Evolutionary conservation across 441 rosid genomes (phyloP), one percentile per base, ranked within the genome.

Genomic region (Heliophila coronopifolia): DNA sequence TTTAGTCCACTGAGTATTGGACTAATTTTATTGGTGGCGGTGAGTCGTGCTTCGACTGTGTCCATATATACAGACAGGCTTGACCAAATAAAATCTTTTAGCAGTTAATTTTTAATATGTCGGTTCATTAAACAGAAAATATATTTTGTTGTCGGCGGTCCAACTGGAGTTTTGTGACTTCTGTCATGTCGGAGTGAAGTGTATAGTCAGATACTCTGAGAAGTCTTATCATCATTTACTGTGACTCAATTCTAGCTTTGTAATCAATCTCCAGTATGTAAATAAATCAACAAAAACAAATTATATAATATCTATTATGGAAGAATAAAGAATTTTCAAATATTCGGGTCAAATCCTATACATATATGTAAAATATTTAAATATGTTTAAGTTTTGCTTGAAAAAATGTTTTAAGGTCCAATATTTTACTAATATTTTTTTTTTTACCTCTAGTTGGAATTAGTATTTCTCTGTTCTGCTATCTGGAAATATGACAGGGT

Each of bases 91-190:
- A 44, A 14, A 4, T 30, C 9, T 52, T 59, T 44, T 60, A 4
- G 19, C 32, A 35, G 11, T 50, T 34, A 35, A 52, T 34, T 32
- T 35, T 26, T 7, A 6, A 36, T 45, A 53, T 54, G 67, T 54
- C 67, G 61, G 55, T 54, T 1, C 16, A 35, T 22, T 2, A 0
- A 19, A 9, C 20, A n/a, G n/a, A n/a, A n/a, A n/a, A n/a, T n/a
- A n/a, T n/a, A n/a, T n/a, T n/a, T 61, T 22, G 30, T 40, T 31
- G 67, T 53, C 67, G 54, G 60, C 67, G 2, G 12, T 2, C 34
- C 15, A 30, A 22, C 9, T 44, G 54, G 53, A 52, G 54, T 11
- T 60, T 42, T 50, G 52, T 44, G 59, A n/a, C 33, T 53, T 50
- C 17, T 25, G 46, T 32, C 45, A 34, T 19, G 53, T 51, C 13